Conservation (phyloP, 2,329 filamentous ascomycete genomes). For the Huntiella bhutanensis region DNA sequence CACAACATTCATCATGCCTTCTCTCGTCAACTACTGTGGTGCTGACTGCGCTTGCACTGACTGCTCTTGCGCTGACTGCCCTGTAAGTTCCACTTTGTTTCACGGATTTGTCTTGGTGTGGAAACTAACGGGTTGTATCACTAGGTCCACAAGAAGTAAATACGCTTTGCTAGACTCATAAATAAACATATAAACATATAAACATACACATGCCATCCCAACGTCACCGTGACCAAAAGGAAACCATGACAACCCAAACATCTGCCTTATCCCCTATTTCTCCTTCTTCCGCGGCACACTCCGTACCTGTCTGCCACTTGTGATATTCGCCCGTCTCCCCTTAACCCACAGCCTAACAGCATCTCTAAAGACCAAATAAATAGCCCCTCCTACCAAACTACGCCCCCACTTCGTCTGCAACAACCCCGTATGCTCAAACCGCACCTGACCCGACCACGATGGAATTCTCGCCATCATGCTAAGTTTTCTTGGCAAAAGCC, state of each 20-base stretch:
- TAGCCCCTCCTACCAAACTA: conserved; percentile 70
- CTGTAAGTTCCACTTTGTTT: conserved; percentile 19
- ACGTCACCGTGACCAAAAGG: not conserved
- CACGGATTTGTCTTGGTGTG: not conserved
- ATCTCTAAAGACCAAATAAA: conserved; percentile 72
- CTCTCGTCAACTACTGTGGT: conserved; percentile 24
- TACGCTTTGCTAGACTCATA: not conserved
- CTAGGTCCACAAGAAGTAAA: conserved; percentile 1
- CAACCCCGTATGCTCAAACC: conserved; percentile 36
- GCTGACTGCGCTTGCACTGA: conserved; percentile 25
- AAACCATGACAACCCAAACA: not conserved
- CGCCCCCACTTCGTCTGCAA: conserved; percentile 76
- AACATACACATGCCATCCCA: not conserved
- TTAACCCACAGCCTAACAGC: conserved; percentile 42
- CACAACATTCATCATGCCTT: conserved; percentile 20
- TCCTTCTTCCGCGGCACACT: conserved; percentile 1
- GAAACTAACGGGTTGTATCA: not conserved
- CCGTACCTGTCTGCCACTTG: conserved; percentile 33
- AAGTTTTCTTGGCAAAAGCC: conserved; percentile 49
- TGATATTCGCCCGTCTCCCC: conserved; percentile 39
- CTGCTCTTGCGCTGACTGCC: conserved; percentile 26
- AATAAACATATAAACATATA: not conserved
- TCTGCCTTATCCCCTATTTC: not conserved
- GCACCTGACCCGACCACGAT: conserved; percentile 12
- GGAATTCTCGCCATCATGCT: conserved; percentile 24